Evolutionary conservation across 148 eudicot genomes (phyloP), one percentile per base, ranked within the genome.

Genomic region (Arctostaphylos glauca): DNA sequence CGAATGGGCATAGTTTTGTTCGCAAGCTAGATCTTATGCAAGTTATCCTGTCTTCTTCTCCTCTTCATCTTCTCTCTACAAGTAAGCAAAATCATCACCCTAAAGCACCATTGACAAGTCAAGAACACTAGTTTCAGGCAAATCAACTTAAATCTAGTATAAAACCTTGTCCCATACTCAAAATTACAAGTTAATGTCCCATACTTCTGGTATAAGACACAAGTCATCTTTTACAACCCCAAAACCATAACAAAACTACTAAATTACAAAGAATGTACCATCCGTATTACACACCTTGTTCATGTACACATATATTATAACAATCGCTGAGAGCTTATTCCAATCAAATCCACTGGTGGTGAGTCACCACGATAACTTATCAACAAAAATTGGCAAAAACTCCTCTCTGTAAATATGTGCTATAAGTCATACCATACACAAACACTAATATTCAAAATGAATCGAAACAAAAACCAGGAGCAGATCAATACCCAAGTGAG

Each of bases 401-500:
- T 10, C 23, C 25, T 19, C 70, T 25, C 9, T 64, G 9, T 1
- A 25, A 14, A 0, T n/a, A 19, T n/a, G 41, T 25, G 71, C 43
- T 9, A 31, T 66, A 25, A 66, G 15, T 12, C 21, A 3, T 47
- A 19, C 54, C 6, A 47, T 19, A 5, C 8, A 21, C 59, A 52
- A 21, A n/a, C 38, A 48, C 15, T 19, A 9, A 74, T 21, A 74
- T 4, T 5, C n/a, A 47, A 3, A 21, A 79, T 62, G 14, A 62
- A 76, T 16, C 9, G 41, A 8, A 46, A 3, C 4, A 12, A 75
- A 80, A 31, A 41, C 23, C 48, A 13, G 12, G 59, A 70, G 12
- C 16, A 49, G 8, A 78, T 75, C 74, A 81, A 80, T 3, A 90
- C 92, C 94, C 41, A 90, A 80, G 83, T 92, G 94, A 84, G 91